Conservation (phyloP, 768 basidiomycete genomes). For the Sporobolomyces pararoseus region DNA sequence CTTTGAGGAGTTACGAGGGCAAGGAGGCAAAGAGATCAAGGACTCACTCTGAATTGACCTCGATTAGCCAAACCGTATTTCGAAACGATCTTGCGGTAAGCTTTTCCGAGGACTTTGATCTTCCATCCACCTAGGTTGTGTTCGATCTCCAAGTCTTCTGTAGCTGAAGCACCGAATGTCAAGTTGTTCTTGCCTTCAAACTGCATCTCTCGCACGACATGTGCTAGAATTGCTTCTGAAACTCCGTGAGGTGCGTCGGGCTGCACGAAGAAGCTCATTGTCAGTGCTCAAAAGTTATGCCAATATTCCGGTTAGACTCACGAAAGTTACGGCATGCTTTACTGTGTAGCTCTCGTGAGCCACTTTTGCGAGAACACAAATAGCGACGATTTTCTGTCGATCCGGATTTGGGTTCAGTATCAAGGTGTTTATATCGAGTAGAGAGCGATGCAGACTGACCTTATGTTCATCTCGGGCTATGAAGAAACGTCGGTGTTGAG, state of each 20-base stretch:
- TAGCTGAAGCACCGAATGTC: slow-evolving; percentile 35
- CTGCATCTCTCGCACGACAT: slow-evolving; percentile 36
- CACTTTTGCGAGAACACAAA: slow-evolving; percentile 35
- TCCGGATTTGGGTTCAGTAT: no score
- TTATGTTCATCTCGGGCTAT: slow-evolving; percentile 33
- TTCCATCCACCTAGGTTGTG: slow-evolving; percentile 29
- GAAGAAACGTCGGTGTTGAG: slow-evolving; percentile 32
- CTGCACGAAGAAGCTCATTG: slow-evolving; percentile 8
- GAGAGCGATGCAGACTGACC: neutral
- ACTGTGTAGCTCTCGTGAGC: slow-evolving; percentile 34
- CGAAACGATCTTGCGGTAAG: slow-evolving; percentile 29
- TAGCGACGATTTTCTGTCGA: slow-evolving; percentile 31
- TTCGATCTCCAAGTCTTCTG: slow-evolving; percentile 12
- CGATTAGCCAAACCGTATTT: slow-evolving; percentile 28
- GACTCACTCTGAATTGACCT: slow-evolving; percentile 26
- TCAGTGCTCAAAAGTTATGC: no score
- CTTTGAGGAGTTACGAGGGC: no score
- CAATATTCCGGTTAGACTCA: neutral
- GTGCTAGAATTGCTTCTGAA: slow-evolving; percentile 30
- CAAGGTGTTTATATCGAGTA: no score
- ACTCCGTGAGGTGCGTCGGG: slow-evolving; percentile 35
- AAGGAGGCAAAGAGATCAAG: neutral
- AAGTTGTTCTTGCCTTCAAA: slow-evolving; percentile 27
- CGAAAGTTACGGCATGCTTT: slow-evolving; percentile 41
- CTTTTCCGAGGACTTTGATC: slow-evolving; percentile 25